These are phyloP conservation scores for Encephalitozoon intestinalis DNA, from an alignment of 371 early-diverging fungal species.

Conservation along the genomic window DNA sequence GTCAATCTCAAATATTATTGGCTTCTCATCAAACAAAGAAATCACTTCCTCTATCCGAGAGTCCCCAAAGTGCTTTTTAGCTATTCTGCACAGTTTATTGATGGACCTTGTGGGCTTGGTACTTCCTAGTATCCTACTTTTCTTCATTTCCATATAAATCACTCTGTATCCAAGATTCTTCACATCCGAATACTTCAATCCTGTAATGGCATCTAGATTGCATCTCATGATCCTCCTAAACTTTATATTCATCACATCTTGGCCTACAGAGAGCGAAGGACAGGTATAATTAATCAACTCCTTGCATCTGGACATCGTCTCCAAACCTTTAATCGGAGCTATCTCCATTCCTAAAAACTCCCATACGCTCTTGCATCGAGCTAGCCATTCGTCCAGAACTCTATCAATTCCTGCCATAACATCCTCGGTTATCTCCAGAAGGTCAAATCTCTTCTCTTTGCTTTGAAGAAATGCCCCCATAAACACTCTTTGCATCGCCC, in stretches of 20 bases:
- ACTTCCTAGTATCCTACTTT: neutral
- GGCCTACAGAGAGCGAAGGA: neutral
- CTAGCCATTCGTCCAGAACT: neutral
- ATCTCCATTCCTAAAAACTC: neutral
- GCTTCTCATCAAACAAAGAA: constrained; percentile 14
- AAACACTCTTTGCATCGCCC: neutral
- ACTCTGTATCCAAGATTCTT: constrained; percentile 14
- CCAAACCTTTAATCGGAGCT: neutral
- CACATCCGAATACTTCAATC: neutral
- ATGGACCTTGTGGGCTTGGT: neutral
- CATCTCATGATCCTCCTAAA: neutral
- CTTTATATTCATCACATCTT: neutral
- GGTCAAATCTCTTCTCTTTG: neutral
- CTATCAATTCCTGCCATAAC: neutral
- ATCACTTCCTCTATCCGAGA: constrained; percentile 7
- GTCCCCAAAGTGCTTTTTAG: constrained; percentile 2
- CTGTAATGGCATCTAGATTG: neutral
- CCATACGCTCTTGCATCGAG: constrained; percentile 2
- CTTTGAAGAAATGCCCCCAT: neutral
- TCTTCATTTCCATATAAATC: constrained; percentile 12
- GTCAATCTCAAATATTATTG: constrained; percentile 11
- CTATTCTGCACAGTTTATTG: neutral
- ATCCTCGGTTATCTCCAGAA: neutral
- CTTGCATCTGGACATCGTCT: neutral
- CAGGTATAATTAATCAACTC: constrained; percentile 2